Evolutionary conservation across 73 alveolate species (phyloP), one percentile per base, ranked within the genome.

Genomic region (Paramecium sonneborni): DNA sequence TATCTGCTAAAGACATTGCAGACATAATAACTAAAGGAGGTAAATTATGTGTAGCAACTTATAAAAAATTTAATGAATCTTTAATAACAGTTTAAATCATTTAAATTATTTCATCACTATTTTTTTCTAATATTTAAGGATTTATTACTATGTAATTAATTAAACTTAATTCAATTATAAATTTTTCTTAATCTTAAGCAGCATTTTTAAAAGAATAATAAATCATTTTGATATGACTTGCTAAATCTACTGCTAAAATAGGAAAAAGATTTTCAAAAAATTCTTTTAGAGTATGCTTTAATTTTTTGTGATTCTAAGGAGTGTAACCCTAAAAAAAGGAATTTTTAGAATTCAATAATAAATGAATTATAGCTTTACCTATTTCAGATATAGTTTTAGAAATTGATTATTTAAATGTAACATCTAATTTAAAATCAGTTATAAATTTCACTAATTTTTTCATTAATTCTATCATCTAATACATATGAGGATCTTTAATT

Each of bases 381-480:
- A 74, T 35, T 20, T 74, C 87, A 0, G 58, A 35, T 38, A 74
- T 38, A 14, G 87, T 14, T 21, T 74, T 74, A 14, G 87, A 21
- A 9, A 74, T 74, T 35, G 56, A 35, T 74, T 21, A 74, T 74
- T 74, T 74, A 74, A 74, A 38, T 30, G 39, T 32, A 10, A 21
- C 20, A 38, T 74, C 87, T 21, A 74, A 35, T 38, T 74, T 74
- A 37, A 74, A 74, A n/a, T 74, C 87, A 3, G 56, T 74, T 14
- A 74, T 35, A 74, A 21, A 74, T 74, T 74, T 74, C 0, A 32
- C 34, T 38, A 74, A 35, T 34, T 35, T 74, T 32, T 74, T 74
- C 87, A 74, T 35, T n/a, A 74, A 74, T 38, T 74, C 87, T 43
- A 74, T 74, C 67, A 74, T 34, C 10, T 74, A 74, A 21, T 74